These are phyloP conservation scores for Salvia rosmarinus DNA, from an alignment of 257 asterid species.

Conservation along the genomic window DNA sequence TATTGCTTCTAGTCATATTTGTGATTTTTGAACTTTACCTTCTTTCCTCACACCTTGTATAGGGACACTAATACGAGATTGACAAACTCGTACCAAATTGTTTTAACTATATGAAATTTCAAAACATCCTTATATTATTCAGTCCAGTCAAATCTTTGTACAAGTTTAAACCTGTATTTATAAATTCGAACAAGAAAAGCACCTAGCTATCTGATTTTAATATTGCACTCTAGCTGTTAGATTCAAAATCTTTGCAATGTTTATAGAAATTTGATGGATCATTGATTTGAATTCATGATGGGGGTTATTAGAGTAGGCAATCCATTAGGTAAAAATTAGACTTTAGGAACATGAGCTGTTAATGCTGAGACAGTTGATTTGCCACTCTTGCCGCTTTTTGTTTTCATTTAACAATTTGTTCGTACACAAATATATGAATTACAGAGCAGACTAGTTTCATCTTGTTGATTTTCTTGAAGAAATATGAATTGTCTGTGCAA, in stretches of 20 bases:
- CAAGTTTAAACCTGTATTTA: background rate
- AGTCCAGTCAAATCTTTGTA: background rate
- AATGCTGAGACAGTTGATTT: background rate
- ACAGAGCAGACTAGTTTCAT: background rate
- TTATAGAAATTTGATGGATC: slow-evolving; percentile 3
- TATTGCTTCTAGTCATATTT: background rate
- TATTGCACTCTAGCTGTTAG: background rate
- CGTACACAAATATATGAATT: background rate
- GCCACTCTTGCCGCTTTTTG: background rate
- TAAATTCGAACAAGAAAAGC: background rate
- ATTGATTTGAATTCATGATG: background rate
- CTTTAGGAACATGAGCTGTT: background rate
- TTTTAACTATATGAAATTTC: background rate
- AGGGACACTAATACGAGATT: background rate
- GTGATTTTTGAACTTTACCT: background rate
- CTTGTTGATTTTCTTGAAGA: slow-evolving; percentile 11
- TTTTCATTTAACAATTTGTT: slow-evolving; percentile 1
- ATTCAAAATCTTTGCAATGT: background rate
- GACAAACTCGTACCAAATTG: background rate
- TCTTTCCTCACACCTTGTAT: background rate
- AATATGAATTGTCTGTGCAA: background rate
- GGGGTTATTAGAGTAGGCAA: background rate
- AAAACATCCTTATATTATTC: background rate
- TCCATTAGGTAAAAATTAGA: background rate
- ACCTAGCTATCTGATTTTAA: background rate